Evolutionary conservation across 768 basidiomycete genomes (phyloP).

Genomic region (Russula foetens): DNA sequence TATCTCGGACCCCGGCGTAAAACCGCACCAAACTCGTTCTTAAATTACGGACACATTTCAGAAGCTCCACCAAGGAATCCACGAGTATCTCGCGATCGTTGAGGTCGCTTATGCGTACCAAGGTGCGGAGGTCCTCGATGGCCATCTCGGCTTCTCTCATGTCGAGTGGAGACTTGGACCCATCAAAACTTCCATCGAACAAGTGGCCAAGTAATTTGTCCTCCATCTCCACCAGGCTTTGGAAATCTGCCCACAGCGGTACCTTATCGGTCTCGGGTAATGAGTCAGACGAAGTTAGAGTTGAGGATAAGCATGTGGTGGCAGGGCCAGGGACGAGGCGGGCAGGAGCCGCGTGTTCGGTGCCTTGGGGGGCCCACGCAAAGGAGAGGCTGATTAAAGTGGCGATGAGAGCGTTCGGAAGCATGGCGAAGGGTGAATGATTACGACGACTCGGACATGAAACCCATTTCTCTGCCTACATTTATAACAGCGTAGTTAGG

Average conservation of each 20-base stretch:
- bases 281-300: not conserved
- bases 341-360: not conserved
- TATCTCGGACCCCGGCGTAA: not conserved
- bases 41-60: not conserved
- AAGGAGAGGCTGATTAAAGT: not conserved
- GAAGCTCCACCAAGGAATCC: slow-evolving; percentile 1
- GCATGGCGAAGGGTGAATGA: not conserved
- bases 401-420: not conserved
- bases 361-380: not conserved
- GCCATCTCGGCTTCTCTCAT: not conserved
- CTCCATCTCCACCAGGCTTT: not conserved
- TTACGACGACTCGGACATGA: not conserved
- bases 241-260: not conserved
- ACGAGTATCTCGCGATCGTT: not conserved
- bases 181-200: not conserved
- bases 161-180: not conserved
- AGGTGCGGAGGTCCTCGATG: not conserved
- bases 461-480: not conserved
- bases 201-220: not conserved
- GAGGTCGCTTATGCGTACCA: not conserved
- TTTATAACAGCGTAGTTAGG: too few relatives aligned
- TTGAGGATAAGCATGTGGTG: not conserved
- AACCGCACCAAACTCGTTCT: not conserved
- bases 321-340: not conserved
- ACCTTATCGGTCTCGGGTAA: not conserved